Percentiles rank a stretch among this genome's conserved stretches.
phyloP scores from a whole-genome alignment of 176 grass and related monocot genomes.

The Cenchrus purpureus region DNA sequence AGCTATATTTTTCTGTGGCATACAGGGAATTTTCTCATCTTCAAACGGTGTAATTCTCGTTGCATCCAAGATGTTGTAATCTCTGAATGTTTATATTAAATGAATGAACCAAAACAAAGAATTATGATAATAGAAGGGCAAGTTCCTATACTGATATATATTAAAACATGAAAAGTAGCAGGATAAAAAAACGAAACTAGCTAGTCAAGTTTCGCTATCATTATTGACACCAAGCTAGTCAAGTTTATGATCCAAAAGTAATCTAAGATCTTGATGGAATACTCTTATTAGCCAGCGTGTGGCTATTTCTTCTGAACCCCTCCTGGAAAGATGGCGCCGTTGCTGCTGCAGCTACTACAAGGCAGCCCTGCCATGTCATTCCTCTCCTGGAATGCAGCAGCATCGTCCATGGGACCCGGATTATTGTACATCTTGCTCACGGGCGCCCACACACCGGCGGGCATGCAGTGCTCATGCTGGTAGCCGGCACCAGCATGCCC shows the following conservation, averaged over 20 bases:
- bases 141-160: no score
- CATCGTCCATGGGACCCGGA: background rate
- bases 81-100: no score
- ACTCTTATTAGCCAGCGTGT: background rate
- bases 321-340: background rate
- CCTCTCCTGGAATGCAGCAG: background rate
- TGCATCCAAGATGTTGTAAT: no score
- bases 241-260: background rate
- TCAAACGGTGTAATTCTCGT: no score
- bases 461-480: background rate
- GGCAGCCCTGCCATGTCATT: background rate
- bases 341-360: background rate
- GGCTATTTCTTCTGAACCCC: constrained; percentile 30
- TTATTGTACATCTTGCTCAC: background rate
- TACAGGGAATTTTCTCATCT: no score
- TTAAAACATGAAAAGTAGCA: no score
- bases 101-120: no score
- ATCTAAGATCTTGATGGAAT: background rate
- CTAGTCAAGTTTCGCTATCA: no score
- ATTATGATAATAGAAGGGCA: no score
- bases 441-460: background rate
- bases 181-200: no score
- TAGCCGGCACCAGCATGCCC: background rate
- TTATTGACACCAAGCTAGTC: no score
- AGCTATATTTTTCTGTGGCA: no score